Evolutionary conservation across 2,329 filamentous ascomycete species (phyloP).

Genomic region (Geosmithia putterillii): DNA sequence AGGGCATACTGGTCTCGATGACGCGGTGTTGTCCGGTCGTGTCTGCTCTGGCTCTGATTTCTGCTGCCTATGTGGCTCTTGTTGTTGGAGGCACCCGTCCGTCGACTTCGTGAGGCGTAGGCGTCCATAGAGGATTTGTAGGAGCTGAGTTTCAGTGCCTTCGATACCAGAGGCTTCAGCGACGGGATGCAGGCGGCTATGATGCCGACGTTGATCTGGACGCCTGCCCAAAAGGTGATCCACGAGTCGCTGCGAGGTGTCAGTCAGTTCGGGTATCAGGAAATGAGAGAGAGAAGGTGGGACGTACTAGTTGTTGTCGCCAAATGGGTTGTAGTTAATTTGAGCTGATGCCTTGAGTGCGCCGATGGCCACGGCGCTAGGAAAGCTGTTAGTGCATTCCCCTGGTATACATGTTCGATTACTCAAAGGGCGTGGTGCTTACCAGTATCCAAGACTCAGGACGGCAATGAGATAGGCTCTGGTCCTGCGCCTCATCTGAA

Average conservation of each 20-base stretch:
- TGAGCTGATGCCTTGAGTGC: constrained; percentile 24
- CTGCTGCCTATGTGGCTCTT: no score
- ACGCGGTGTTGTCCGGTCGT: no score
- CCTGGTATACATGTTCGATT: background rate
- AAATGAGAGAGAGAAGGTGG: constrained; percentile 7
- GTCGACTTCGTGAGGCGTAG: background rate
- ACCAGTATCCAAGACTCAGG: constrained; percentile 27
- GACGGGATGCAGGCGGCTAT: constrained; percentile 25
- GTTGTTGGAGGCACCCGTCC: background rate
- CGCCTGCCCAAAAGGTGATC: constrained; percentile 5
- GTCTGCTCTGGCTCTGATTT: background rate
- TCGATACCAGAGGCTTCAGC: constrained; percentile 21
- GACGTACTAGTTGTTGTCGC: constrained; percentile 18
- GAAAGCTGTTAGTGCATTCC: no score
- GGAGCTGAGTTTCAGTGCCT: constrained; percentile 11
- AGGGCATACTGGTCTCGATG: background rate
- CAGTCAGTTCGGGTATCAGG: constrained; percentile 18
- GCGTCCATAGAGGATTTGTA: background rate
- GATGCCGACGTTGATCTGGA: constrained; percentile 26
- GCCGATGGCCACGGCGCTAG: constrained; percentile 24
- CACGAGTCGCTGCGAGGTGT: constrained; percentile 5
- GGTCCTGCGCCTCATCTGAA: constrained; percentile 22
- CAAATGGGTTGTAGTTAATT: constrained; percentile 15
- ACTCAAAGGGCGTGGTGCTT: background rate
- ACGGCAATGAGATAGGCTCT: constrained; percentile 24